These are phyloP conservation scores for Stachybotrys chlorohalonatus DNA, from an alignment of 2,329 filamentous ascomycete genomes.

Conservation along the genomic window DNA sequence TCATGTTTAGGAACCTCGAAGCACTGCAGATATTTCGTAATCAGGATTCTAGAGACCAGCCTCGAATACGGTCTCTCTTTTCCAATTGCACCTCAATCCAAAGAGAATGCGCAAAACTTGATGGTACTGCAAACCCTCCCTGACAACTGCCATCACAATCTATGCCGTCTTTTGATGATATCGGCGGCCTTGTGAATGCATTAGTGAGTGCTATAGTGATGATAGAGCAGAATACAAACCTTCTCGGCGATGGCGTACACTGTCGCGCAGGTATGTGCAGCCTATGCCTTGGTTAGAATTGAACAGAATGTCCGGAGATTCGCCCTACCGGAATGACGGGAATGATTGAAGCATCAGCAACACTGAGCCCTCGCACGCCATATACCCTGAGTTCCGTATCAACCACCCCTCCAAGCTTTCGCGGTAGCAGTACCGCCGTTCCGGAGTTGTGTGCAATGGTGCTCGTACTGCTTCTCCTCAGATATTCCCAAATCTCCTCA, in stretches of 20 bases:
- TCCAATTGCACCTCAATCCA: too few relatives aligned
- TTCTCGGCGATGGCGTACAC: conserved; percentile 9
- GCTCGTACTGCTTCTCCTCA: conserved; percentile 20
- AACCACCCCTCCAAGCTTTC: neutral
- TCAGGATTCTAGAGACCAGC: too few relatives aligned
- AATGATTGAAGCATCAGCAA: conserved; percentile 10
- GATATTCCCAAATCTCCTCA: conserved; percentile 31
- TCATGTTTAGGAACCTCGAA: too few relatives aligned
- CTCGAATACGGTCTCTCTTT: too few relatives aligned
- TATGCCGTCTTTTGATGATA: conserved; percentile 7
- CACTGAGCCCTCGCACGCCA: conserved; percentile 3
- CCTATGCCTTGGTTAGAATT: conserved; percentile 1
- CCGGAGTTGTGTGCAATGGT: conserved; percentile 7
- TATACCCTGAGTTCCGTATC: neutral
- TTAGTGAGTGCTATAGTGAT: neutral
- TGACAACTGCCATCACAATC: neutral
- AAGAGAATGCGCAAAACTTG: too few relatives aligned
- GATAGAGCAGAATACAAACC: conserved; percentile 1
- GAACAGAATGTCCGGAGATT: neutral
- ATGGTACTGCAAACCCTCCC: too few relatives aligned
- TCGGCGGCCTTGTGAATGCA: conserved; percentile 5
- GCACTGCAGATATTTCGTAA: too few relatives aligned
- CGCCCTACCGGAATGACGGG: conserved; percentile 6
- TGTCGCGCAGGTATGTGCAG: conserved; percentile 6
- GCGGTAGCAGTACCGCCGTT: neutral